phyloP scores from a whole-genome alignment of 441 rosid species.

The Populus trichocarpa region DNA sequence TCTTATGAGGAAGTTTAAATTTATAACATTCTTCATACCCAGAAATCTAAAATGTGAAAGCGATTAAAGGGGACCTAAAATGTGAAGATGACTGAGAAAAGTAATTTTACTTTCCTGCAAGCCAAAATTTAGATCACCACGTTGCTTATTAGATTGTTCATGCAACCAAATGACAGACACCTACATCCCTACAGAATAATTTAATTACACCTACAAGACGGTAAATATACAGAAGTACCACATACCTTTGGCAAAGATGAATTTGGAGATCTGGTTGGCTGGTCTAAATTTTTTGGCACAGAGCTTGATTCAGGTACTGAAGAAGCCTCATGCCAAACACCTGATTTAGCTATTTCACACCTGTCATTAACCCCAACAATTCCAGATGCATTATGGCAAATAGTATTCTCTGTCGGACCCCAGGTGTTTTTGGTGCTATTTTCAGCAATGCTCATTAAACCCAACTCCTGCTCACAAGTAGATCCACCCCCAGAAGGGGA shows the following conservation, averaged over 20 bases:
- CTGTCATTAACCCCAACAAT: conserved; percentile 26
- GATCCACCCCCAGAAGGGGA: conserved; percentile 55
- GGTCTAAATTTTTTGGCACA: conserved; percentile 33
- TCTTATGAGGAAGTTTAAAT: no score
- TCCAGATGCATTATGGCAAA: conserved; percentile 33
- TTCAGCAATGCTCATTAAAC: conserved; percentile 79
- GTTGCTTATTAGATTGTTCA: not conserved
- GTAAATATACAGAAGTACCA: not conserved
- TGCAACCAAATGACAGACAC: not conserved
- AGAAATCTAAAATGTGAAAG: no score
- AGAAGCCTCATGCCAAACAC: conserved; percentile 43
- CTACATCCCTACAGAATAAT: not conserved
- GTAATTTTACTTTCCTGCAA: no score
- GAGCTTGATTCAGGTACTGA: conserved; percentile 47
- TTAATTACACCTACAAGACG: not conserved
- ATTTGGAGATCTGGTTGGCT: conserved; percentile 38
- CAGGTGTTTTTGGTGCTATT: conserved; percentile 30
- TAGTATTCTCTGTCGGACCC: conserved; percentile 30
- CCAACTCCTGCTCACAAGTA: conserved; percentile 72
- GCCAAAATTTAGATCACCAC: not conserved
- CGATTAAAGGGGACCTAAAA: conserved; percentile 27
- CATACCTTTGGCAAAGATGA: conserved; percentile 63
- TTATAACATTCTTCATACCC: no score
- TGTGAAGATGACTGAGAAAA: conserved; percentile 30
- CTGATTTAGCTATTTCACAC: conserved; percentile 34